Conservation (phyloP, 1,284 basidiomycete genomes). For the Ceratobasidium theobromae region DNA sequence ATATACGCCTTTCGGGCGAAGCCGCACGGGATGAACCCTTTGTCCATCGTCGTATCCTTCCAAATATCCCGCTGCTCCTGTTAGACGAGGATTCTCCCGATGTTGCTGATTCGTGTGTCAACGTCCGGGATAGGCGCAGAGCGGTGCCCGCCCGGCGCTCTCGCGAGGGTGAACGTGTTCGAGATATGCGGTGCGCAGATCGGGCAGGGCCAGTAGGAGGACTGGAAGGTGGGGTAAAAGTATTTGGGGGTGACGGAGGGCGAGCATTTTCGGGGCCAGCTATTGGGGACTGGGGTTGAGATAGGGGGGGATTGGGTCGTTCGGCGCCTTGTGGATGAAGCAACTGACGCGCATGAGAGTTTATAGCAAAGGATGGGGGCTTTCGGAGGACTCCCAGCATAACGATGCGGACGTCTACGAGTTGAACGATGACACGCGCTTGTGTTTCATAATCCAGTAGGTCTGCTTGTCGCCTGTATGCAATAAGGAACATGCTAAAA, state of each 20-base stretch:
- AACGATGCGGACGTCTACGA: conserved; percentile 70
- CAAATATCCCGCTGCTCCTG: background rate
- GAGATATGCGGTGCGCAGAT: background rate
- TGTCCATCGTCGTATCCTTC: conserved; percentile 19
- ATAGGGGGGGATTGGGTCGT: conserved; percentile 30
- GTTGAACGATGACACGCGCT: conserved; percentile 61
- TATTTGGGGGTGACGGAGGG: conserved; percentile 40
- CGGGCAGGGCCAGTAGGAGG: background rate
- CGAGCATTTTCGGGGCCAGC: background rate
- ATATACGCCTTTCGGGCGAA: no score
- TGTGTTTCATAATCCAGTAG: conserved; percentile 38
- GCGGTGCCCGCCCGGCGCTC: conserved; percentile 7
- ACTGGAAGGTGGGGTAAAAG: background rate
- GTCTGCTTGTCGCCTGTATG: conserved; percentile 35
- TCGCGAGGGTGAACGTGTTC: conserved; percentile 12
- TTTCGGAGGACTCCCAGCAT: conserved; percentile 64
- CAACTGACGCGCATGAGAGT: conserved; percentile 63
- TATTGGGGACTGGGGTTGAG: background rate
- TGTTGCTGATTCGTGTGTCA: conserved; percentile 13
- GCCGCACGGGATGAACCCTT: no score
- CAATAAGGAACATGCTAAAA: background rate
- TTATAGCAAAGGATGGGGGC: conserved; percentile 55
- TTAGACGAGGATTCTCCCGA: background rate
- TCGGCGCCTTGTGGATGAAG: conserved; percentile 62
- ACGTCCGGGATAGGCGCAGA: conserved; percentile 17